Percentiles rank a stretch among this genome's conserved stretches.
Conservation (phyloP, 179 eudicot species). For the Camellia oleifera region DNA sequence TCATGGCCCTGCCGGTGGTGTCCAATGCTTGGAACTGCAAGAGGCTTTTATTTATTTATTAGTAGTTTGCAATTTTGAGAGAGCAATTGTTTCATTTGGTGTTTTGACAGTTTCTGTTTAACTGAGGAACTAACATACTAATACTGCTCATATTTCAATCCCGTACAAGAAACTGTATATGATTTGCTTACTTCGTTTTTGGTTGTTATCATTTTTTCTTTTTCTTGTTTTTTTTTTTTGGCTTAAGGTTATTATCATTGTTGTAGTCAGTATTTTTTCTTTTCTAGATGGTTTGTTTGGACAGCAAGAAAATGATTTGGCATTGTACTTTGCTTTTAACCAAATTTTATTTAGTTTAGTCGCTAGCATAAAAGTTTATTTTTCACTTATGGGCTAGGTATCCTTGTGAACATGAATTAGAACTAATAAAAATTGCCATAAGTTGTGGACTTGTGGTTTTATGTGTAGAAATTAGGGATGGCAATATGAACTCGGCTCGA, state of each 20-base stretch:
- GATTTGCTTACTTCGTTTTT: neutral
- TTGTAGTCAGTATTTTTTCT: neutral
- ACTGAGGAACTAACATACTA: neutral
- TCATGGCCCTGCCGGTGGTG: neutral
- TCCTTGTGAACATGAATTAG: too few relatives aligned
- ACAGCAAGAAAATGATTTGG: too few relatives aligned
- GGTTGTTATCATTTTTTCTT: too few relatives aligned
- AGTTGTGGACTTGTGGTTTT: too few relatives aligned
- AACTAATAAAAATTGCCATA: too few relatives aligned
- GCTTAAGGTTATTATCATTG: neutral
- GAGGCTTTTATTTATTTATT: neutral
- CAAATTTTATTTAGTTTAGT: too few relatives aligned
- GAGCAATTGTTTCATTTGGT: neutral
- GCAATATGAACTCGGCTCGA: too few relatives aligned
- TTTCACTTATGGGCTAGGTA: too few relatives aligned
- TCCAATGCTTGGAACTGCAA: neutral
- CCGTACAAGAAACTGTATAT: neutral
- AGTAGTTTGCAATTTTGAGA: neutral
- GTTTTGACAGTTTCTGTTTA: slow-evolving; percentile 2
- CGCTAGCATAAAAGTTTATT: too few relatives aligned
- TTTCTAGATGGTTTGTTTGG: neutral
- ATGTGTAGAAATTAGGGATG: too few relatives aligned
- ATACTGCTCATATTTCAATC: neutral
- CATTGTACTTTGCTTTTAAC: too few relatives aligned
- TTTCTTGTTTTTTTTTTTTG: too few relatives aligned